Evolutionary conservation across 2,329 filamentous ascomycete species (phyloP), one percentile per base, ranked within the genome.

Genomic region (Fusarium sp.): DNA sequence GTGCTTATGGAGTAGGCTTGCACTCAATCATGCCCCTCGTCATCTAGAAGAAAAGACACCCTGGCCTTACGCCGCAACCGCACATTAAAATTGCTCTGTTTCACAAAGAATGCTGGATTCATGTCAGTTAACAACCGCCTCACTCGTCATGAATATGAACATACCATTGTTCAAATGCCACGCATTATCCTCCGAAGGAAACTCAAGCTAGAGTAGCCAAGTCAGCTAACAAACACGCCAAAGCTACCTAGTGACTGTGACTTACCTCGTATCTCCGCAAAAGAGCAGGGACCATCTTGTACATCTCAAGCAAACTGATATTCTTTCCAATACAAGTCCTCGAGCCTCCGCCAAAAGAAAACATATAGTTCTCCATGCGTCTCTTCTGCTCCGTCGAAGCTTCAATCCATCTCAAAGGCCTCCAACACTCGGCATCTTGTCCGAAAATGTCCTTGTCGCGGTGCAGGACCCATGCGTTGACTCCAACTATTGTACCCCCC

Each of bases 381-480:
- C 54, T 29, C 6, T 48, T 50, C 15, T 69, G 76, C 49, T 84
- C 83, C 20, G 88, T 83, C 47, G 84, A 81, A 6, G 69, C 82
- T 10, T 81, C 78, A 9, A 88, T 76, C 85, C 91, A 93, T 41
- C 92, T 78, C 78, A 33, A 39, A 1, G 60, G 60, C 16, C 89
- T 79, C 76, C 86, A 95, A 0, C 76, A 79, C 43, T 92, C 88
- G 2, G 88, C 86, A 66, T 93, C 88, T 0, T 82, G 76, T 3
- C 92, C 91, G 73, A 92, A 94, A 20, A 93, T 82, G 48, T 89
- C 87, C 11, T 84, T 82, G 10, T 89, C 84, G 3, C 89, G 85
- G 75, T 94, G 92, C 21, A 94, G 81, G 11, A 93, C 89, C 91
- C 91, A 94, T 0, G 91, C 87, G 56, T 88, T 92, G 75, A 89